Evolutionary conservation across 2,329 filamentous ascomycete genomes (phyloP).

Genomic region (Allantophomopsis cytisporea): DNA sequence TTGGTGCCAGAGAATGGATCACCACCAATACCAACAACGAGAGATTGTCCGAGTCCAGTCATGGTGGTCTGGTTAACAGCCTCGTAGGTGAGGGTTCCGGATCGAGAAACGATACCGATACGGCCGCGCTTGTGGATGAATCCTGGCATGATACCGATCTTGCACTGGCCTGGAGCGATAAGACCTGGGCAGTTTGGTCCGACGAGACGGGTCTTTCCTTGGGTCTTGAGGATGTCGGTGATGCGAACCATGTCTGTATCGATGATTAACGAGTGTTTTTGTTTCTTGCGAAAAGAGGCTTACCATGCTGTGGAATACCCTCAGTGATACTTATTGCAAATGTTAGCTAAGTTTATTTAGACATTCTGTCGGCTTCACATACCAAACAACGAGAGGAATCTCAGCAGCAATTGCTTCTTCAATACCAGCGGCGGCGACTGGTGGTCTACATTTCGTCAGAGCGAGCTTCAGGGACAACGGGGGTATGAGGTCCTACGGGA

Average conservation of each 20-base stretch:
- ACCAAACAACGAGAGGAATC: constrained; percentile 87
- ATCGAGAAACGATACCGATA: constrained; percentile 96
- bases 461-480: not conserved
- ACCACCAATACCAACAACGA: constrained; percentile 95
- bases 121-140: constrained; percentile 99
- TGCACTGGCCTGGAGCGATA: constrained; percentile 92
- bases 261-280: constrained; percentile 1
- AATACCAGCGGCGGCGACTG: constrained; percentile 84
- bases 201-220: constrained; percentile 91
- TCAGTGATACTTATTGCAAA: constrained; percentile 58
- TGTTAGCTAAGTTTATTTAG: too few relatives aligned
- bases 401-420: constrained; percentile 92
- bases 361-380: constrained; percentile 8
- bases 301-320: constrained; percentile 94
- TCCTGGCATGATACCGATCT: constrained; percentile 99
- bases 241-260: constrained; percentile 90
- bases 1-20: constrained; percentile 98
- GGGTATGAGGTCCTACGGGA: constrained; percentile 47
- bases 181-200: constrained; percentile 98
- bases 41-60: constrained; percentile 90
- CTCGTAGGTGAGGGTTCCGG: constrained; percentile 97
- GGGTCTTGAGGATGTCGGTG: constrained; percentile 93
- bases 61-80: constrained; percentile 99
- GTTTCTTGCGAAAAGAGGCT: constrained; percentile 16
- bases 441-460: constrained; percentile 44